These are phyloP conservation scores for Macrotyloma uniflorum DNA, from an alignment of 306 rosid species.

Conservation along the genomic window DNA sequence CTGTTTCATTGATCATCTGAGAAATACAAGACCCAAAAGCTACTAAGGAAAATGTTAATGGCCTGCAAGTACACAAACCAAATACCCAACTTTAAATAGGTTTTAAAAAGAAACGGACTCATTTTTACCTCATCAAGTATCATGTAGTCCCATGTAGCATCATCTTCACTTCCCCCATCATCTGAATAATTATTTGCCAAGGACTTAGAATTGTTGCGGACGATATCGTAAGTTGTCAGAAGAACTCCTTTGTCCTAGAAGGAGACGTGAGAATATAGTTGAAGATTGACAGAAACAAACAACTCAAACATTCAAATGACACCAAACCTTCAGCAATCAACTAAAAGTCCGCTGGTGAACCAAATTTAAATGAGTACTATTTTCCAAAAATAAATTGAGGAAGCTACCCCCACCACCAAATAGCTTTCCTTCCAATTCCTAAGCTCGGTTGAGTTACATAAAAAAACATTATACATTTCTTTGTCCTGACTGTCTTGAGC, in stretches of 20 bases:
- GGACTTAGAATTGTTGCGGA: conserved; percentile 83
- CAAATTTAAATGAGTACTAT: background rate
- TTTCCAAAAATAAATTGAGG: conserved; percentile 13
- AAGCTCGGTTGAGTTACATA: conserved; percentile 1
- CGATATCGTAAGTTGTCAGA: conserved; percentile 93
- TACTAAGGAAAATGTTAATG: background rate
- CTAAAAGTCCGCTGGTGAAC: background rate
- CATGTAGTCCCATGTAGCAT: conserved; percentile 86
- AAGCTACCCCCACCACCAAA: background rate
- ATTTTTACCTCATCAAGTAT: conserved; percentile 86
- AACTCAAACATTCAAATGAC: background rate
- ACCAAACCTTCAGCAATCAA: background rate
- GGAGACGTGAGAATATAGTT: conserved; percentile 17
- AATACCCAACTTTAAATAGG: background rate
- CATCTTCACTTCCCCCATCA: conserved; percentile 69
- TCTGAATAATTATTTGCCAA: conserved; percentile 49
- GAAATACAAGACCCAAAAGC: conserved; percentile 15
- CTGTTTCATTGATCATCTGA: background rate
- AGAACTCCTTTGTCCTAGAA: conserved; percentile 88
- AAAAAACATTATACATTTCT: background rate
- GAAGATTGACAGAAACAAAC: conserved; percentile 16
- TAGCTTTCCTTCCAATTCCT: conserved; percentile 7
- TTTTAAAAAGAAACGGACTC: conserved; percentile 8
- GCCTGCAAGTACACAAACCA: background rate
- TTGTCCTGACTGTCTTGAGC: background rate